phyloP scores from a whole-genome alignment of 352 stramenopile species.

The Phytophthora lateralis region DNA sequence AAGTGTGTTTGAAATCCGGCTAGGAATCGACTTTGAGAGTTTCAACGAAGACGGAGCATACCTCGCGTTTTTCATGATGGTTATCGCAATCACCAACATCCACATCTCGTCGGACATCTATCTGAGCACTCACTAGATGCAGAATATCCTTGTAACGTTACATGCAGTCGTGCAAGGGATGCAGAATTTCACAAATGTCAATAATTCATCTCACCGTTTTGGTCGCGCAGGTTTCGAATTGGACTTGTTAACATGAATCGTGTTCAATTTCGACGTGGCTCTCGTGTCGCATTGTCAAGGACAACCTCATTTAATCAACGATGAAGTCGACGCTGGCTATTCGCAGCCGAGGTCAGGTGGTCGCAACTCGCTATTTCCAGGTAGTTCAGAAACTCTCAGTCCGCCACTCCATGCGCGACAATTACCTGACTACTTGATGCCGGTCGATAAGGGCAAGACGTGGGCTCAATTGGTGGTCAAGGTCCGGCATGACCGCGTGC shows the following conservation, averaged over 20 bases:
- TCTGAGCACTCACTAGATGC: not conserved
- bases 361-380: slow-evolving; percentile 1
- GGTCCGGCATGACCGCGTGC: slow-evolving; percentile 13
- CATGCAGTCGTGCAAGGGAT: not conserved
- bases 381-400: not conserved
- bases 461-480: slow-evolving; percentile 21
- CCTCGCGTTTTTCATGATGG: slow-evolving; percentile 24
- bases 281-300: not conserved
- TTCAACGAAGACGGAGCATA: slow-evolving; percentile 28
- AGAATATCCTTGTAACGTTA: no score
- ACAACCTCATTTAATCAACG: no score
- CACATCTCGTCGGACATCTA: not conserved
- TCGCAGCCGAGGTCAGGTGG: not conserved
- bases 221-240: not conserved
- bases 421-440: not conserved
- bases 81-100: not conserved
- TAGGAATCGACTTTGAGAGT: slow-evolving; percentile 6
- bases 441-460: not conserved
- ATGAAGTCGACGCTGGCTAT: not conserved
- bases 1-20: not conserved
- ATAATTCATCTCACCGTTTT: not conserved
- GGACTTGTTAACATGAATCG: no score
- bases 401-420: not conserved
- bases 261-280: no score
- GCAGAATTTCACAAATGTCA: no score